Evolutionary conservation across 371 early-diverging fungal genomes (phyloP).

Genomic region (Actinomucor elegans): DNA sequence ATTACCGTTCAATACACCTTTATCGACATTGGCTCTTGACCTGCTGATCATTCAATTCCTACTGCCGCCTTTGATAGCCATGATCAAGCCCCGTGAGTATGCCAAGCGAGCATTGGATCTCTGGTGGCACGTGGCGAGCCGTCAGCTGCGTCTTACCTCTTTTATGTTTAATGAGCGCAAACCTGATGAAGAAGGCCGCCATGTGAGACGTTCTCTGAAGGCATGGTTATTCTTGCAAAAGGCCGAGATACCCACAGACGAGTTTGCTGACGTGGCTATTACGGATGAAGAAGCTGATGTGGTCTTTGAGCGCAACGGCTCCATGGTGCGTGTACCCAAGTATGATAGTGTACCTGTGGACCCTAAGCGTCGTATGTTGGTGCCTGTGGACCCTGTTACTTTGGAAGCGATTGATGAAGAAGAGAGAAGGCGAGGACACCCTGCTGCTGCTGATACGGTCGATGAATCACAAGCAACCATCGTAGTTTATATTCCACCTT

Average conservation of each 20-base stretch:
- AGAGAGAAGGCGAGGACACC: conserved; percentile 56
- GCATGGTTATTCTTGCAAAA: conserved; percentile 16
- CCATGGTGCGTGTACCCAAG: conserved; percentile 69
- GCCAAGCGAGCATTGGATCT: conserved; percentile 49
- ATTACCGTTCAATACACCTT: conserved; percentile 50
- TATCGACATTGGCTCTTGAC: conserved; percentile 59
- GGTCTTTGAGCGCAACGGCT: conserved; percentile 63
- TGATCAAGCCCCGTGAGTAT: conserved; percentile 55
- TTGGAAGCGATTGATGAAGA: conserved; percentile 62
- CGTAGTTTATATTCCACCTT: conserved; percentile 71
- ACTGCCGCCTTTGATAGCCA: conserved; percentile 65
- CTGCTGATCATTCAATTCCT: conserved; percentile 73
- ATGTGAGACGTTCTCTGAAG: conserved; percentile 14
- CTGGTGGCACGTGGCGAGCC: conserved; percentile 74
- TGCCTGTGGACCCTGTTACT: conserved; percentile 65
- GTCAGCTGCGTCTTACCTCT: conserved; percentile 72
- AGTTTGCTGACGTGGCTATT: conserved; percentile 34
- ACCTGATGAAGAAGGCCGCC: conserved; percentile 55
- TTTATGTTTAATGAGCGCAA: conserved; percentile 79
- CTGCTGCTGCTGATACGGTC: conserved; percentile 52
- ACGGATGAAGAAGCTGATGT: conserved; percentile 39
- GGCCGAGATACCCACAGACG: conserved; percentile 21
- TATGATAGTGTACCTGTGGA: conserved; percentile 70
- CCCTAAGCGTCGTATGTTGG: conserved; percentile 68
- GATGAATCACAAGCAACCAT: conserved; percentile 51